A percentile compares a stretch with the other conserved stretches of the same genome.
These are phyloP conservation scores for Malus orientalis DNA, from an alignment of 306 rosid genomes.

Conservation along the genomic window DNA sequence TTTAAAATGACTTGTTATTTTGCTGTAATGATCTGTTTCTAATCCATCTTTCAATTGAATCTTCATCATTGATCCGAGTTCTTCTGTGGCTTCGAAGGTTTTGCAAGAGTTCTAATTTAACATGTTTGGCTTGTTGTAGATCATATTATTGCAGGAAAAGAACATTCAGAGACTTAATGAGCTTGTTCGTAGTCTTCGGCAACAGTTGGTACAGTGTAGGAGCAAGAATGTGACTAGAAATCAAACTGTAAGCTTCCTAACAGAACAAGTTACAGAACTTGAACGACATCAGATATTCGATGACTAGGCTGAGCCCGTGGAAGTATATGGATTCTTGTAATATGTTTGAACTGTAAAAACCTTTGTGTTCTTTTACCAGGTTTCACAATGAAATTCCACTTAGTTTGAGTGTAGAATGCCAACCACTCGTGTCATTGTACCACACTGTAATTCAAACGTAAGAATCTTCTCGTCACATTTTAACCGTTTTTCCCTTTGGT, in stretches of 20 bases:
- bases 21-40: not conserved
- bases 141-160: constrained; percentile 67
- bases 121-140: constrained; percentile 29
- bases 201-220: constrained; percentile 58
- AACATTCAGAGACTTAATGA: constrained; percentile 62
- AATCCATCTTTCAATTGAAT: not conserved
- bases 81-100: not conserved
- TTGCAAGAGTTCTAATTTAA: constrained; percentile 1
- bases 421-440: too few relatives aligned
- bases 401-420: too few relatives aligned
- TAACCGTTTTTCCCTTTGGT: too few relatives aligned
- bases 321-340: not conserved
- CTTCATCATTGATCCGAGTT: not conserved
- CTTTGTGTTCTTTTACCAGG: too few relatives aligned
- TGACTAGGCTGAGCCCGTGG: constrained; percentile 30
- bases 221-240: constrained; percentile 38
- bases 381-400: too few relatives aligned
- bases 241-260: constrained; percentile 30
- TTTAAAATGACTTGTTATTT: not conserved
- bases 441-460: too few relatives aligned
- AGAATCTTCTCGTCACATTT: too few relatives aligned
- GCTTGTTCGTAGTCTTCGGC: constrained; percentile 60
- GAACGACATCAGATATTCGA: constrained; percentile 50
- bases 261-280: constrained; percentile 44
- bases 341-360: not conserved